Evolutionary conservation across 805 yeast genomes (phyloP), one percentile per base, ranked within the genome.

Genomic region (Komagataella phaffii): DNA sequence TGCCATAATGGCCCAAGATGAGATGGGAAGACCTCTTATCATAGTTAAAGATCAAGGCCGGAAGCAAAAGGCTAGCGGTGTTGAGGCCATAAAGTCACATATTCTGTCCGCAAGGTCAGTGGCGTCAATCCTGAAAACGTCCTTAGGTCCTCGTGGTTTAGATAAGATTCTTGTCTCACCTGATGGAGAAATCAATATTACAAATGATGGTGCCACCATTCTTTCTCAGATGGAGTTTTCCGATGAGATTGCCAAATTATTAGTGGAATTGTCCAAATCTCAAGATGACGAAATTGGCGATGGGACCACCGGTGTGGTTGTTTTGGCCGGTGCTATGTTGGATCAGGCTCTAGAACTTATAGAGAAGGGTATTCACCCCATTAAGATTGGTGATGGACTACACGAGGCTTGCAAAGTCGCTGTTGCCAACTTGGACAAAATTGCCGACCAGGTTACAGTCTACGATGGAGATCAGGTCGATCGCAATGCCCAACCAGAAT

Each of bases 261-360:
- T 93, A 62, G 99, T 93, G 17, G 96, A 95, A 69, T 76, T 93
- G 57, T 85, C 96, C 30, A 86, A 80, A 66, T 87, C 96, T 24
- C 99, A 91, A 73, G 99, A 91, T 67, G 96, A 93, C 65, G 98
- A 91, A 70, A 88, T 91, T 64, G 99, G 99, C 52, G 99, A 91
- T 66, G 99, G 99, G 63, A 93, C 99, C 24, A 93, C 99, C 4
- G 98, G 98, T 64, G 99, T 93, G 24, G 98, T 93, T 51, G 98
- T 93, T 2, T 73, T 93, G 50, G 98, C 99, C 1, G 86, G 96
- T 58, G 95, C 98, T 2, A 73, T 93, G 56, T 74, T 93, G 53
- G 97, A 91, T 66, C 96, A 93, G 70, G 97, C 99, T 2, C 69
- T 85, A 52, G 97, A 89, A 64, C 78, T 93, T 56, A 90, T 93